Base-by-base conservation (phyloP, 2,329 filamentous ascomycete species). In the Rugonectria rugulosa region DNA sequence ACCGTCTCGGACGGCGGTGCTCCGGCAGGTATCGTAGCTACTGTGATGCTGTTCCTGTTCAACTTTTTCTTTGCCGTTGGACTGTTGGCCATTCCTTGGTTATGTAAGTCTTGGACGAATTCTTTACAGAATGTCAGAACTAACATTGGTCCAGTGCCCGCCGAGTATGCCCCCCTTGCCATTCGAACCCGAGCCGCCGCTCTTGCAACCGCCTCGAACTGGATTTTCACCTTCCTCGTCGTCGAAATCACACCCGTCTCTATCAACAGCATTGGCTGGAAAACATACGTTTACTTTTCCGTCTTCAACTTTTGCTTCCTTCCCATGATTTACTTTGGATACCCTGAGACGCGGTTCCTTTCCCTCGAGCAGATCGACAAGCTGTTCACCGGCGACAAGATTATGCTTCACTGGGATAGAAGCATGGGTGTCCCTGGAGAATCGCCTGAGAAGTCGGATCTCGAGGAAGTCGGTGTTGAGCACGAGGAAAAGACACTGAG, bases 301-400 rank as follows among this genome's bases (percentile, higher is more conserved):
- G 63, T 73, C 54, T 72, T 75, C 61, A 75, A 77, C 59, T 65
- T 70, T 29, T 50, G 56, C 34, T 73, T 74, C 52, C 71, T 80
- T 14, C 77, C 77, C 1, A 70, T 77, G 53, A 75, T 81, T 10
- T 81, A 75, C 62, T 77, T 79, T 61, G 77, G 78, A 64, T 81
- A 78, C 58, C 79, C 78, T 1, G 79, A 82, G 60, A 82, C 80
- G 0, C 76, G 76, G 24, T 73, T 75, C 0, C 67, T 81, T 7
- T 75, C 75, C 19, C 73, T 83, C 1, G 81, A 83, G 65, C 78
- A 82, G 64, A 77, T 83, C 43, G 78, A 81, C 41, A 68, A 65
- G 44, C 61, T 75, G 2, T 75, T 75, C 48, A 74, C 70, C 3
- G 69, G 70, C 1, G 58, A 61, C 8, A 73, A 70, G 60, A 45